Base-by-base conservation (phyloP, 2,329 filamentous ascomycete genomes). In the Xylaria digitata region DNA sequence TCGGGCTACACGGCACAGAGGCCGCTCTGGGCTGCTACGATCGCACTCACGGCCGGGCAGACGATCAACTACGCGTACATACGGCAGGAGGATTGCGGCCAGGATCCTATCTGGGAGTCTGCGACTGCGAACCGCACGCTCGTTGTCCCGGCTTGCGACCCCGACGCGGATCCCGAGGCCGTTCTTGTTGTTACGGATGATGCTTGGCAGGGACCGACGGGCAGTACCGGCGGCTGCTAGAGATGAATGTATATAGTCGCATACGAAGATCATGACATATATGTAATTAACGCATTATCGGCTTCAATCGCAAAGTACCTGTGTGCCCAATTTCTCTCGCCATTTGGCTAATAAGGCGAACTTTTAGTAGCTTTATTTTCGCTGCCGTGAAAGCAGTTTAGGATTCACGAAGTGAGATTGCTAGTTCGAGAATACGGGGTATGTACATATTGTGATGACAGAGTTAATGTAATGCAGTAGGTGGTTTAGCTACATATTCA, bases 1-100 rank as follows among this genome's bases (percentile, higher is more conserved):
- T 74, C 75, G 5, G 75, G 77, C 43, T 86, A 85, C 72, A 83
- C 82, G 0, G 50, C 70, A 0, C 71, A 78, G 3, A 75, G 81
- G 40, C 83, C 83, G 4, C 50, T 84, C 5, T 86, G 84, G 84
- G 77, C 74, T n/a, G 77, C 75, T 0, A 78, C 76, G 11, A 72
- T 83, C 11, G 78, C 76, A 45, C 67, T 85, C 40, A 73, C 76
- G 1, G 81, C 82, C 1, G 83, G 81, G 0, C 75, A 79, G 66
- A 78, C 71, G 11, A 76, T 84, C n/a, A 78, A 71, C 59, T 86
- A 85, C 69, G 79, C 79, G 69, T 86, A 83, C 69, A 80, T 82
- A 30, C 75, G 79, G 26, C 76, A 82, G 66, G 78, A 84, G 71
- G 79, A 83, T 67, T 83, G 79, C 66, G 78, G 78, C 0, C 77